phyloP scores from a whole-genome alignment of 2,329 filamentous ascomycete genomes.

The Colletotrichum godetiae region DNA sequence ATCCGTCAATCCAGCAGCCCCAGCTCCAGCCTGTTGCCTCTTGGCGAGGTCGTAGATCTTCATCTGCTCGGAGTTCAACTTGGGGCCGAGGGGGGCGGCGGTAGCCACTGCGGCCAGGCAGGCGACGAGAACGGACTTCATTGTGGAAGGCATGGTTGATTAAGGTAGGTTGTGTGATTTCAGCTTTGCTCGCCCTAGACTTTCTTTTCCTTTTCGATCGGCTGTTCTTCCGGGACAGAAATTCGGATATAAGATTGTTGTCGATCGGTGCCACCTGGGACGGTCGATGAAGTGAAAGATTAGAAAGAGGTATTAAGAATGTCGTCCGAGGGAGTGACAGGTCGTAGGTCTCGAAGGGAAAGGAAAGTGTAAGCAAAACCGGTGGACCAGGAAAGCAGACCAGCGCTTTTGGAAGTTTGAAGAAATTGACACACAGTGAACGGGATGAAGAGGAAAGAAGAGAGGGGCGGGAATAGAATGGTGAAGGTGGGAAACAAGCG shows the following conservation, averaged over 20 bases:
- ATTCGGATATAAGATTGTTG: constrained; percentile 12
- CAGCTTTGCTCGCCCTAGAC: constrained; percentile 37
- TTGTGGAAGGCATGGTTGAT: constrained; percentile 58
- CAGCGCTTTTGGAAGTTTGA: constrained; percentile 57
- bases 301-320: constrained; percentile 42
- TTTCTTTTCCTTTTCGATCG: constrained; percentile 36
- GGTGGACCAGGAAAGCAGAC: constrained; percentile 57
- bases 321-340: constrained; percentile 35
- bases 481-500: constrained; percentile 30
- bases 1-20: constrained; percentile 60
- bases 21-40: constrained; percentile 62
- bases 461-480: constrained; percentile 43
- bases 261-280: constrained; percentile 37
- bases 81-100: constrained; percentile 59
- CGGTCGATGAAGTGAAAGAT: constrained; percentile 46
- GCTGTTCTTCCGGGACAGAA: constrained; percentile 36
- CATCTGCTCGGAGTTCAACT: constrained; percentile 56
- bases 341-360: constrained; percentile 38
- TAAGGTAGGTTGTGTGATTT: constrained; percentile 30
- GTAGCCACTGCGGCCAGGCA: constrained; percentile 57
- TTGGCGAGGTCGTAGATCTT: constrained; percentile 59
- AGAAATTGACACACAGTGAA: constrained; percentile 44
- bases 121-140: constrained; percentile 57
- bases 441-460: constrained; percentile 35
- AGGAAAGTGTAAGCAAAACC: constrained; percentile 47